Conservation (phyloP, 306 rosid genomes). For the Alnus rubra region DNA sequence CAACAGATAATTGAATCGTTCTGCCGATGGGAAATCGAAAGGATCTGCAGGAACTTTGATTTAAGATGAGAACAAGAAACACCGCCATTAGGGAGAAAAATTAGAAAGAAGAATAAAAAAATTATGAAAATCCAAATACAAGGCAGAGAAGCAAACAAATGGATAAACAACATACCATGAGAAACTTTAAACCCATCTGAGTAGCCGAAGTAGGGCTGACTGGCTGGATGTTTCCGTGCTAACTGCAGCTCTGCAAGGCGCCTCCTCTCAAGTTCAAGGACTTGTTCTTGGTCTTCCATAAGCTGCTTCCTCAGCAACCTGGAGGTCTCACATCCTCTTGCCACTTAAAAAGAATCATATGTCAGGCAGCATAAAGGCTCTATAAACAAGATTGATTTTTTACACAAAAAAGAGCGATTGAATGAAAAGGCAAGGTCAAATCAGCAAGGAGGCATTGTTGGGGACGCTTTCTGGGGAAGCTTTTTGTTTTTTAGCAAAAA, state of each 20-base stretch:
- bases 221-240: constrained; percentile 24
- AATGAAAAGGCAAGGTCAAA: neutral
- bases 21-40: constrained; percentile 39
- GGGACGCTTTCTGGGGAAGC: too few relatives aligned
- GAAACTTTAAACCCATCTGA: constrained; percentile 41
- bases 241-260: constrained; percentile 46
- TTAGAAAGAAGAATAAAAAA: neutral
- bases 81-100: neutral
- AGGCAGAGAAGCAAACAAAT: neutral
- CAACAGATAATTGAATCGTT: constrained; percentile 35
- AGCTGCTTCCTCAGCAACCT: constrained; percentile 50
- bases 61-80: neutral
- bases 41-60: constrained; percentile 38
- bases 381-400: neutral
- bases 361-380: constrained; percentile 3
- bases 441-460: neutral
- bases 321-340: constrained; percentile 46
- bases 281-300: constrained; percentile 52
- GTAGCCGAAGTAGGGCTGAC: constrained; percentile 39
- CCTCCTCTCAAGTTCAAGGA: constrained; percentile 50
- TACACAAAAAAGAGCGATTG: neutral
- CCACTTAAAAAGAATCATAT: constrained; percentile 33
- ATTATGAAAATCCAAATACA: neutral
- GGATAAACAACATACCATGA: constrained; percentile 33
- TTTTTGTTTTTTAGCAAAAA: too few relatives aligned